Evolutionary conservation across 768 basidiomycete genomes (phyloP).

Genomic region (Serendipita vermifera): DNA sequence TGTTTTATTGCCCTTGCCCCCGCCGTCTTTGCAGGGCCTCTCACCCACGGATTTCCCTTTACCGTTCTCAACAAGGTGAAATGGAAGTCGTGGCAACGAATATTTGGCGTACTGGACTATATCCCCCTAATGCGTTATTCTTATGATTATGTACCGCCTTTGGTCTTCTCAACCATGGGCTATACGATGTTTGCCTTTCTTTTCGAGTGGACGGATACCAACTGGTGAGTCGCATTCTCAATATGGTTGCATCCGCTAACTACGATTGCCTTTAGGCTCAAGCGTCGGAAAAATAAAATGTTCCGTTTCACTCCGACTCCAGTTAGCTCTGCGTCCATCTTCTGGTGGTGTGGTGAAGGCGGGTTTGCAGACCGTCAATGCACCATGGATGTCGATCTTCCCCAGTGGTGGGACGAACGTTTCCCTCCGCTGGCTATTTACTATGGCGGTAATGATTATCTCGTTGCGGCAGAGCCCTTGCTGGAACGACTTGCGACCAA

Average conservation of each 20-base stretch:
- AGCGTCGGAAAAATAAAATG: conserved; percentile 35
- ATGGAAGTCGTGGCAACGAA: conserved; percentile 32
- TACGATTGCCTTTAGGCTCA: conserved; percentile 21
- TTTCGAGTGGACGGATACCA: conserved; percentile 36
- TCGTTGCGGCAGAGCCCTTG: conserved; percentile 32
- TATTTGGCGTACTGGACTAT: conserved; percentile 38
- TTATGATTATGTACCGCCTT: conserved; percentile 32
- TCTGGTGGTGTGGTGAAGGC: conserved; percentile 35
- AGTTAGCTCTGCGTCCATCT: conserved; percentile 29
- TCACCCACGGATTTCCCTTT: conserved; percentile 36
- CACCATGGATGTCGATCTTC: conserved; percentile 20
- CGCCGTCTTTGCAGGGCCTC: conserved; percentile 36
- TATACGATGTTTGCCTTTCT: conserved; percentile 38
- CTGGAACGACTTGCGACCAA: conserved; percentile 30
- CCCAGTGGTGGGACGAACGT: conserved; percentile 30
- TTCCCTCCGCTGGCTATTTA: conserved; percentile 34
- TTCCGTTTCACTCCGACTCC: conserved; percentile 39
- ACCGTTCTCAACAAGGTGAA: conserved; percentile 30
- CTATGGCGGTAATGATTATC: conserved; percentile 31
- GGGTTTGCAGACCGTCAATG: conserved; percentile 32
- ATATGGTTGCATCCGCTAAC: conserved; percentile 31
- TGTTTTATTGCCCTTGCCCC: conserved; percentile 37
- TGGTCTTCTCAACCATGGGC: conserved; percentile 29
- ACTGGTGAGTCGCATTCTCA: conserved; percentile 27
- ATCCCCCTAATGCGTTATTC: conserved; percentile 37